Evolutionary conservation across 2,329 filamentous ascomycete species (phyloP), one percentile per base, ranked within the genome.

Genomic region (Cladophialophora immunda): DNA sequence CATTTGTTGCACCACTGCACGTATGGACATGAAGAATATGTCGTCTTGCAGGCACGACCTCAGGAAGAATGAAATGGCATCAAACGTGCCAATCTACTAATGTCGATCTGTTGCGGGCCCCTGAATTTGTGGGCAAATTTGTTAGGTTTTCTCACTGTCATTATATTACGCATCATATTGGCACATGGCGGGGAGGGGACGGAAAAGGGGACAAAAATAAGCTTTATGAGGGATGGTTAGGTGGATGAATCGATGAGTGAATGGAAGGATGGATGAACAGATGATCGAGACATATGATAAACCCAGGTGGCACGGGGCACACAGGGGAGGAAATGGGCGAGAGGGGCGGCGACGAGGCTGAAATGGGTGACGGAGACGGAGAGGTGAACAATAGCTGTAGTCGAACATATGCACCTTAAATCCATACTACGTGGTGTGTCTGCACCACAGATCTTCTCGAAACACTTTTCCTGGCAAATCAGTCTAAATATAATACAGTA

Each of bases 201-300:
- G 41, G 45, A 50, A 50, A 25, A 4, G 45, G 22, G 45, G 45
- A 50, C 45, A 25, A 50, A 50, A 50, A 50, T 50, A 50, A 27
- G 45, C 22, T 25, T 50, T 50, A 50, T 15, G 45, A 50, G 22
- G 45, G 45, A 50, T 50, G 45, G 8, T 3, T 2, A 22, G 11
- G 17, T 25, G 19, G 45, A 50, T 4, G 45, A 25, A 27, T 13
- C 22, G 45, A 50, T 50, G 45, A 25, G 45, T 19, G 38, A 19
- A 45, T 19, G 17, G 38, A n/a, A 41, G 15, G 4, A 41, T 41
- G 36, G 15, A 5, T 45, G 38, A 9, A 19, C 17, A 8, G 45
- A 50, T 25, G 19, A 11, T 41, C 17, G 38, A 17, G 4, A 41
- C 32, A 41, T n/a, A n/a, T 41, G 38, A 41, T 17, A 41, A 25